phyloP scores from a whole-genome alignment of 192 early-diverging fungal genomes.

The Thoreauomyces humboldtii region DNA sequence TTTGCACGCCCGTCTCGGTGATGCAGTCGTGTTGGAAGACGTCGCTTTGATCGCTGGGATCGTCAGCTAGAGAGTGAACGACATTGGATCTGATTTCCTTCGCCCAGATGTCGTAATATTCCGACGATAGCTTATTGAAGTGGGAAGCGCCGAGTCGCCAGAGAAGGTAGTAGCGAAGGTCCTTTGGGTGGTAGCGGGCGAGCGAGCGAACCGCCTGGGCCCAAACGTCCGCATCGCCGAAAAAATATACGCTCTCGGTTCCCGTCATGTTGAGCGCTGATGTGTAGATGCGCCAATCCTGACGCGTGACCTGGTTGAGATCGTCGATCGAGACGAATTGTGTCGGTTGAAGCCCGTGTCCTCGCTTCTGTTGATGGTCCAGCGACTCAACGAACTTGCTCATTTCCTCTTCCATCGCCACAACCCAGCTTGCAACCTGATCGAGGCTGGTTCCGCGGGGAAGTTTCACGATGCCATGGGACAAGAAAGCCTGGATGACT shows the following conservation, averaged over 20 bases:
- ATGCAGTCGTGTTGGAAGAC: slow-evolving; percentile 37
- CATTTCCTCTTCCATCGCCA: slow-evolving; percentile 18
- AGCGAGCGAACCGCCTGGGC: slow-evolving; percentile 21
- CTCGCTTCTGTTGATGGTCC: slow-evolving; percentile 4
- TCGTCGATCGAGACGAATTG: slow-evolving; percentile 32
- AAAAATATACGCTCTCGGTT: slow-evolving; percentile 31
- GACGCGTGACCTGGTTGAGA: slow-evolving; percentile 22
- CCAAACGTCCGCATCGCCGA: slow-evolving; percentile 31
- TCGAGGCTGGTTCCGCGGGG: slow-evolving; percentile 9
- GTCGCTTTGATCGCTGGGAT: slow-evolving; percentile 9
- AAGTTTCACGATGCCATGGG: slow-evolving; percentile 8
- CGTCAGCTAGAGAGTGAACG: slow-evolving; percentile 5
- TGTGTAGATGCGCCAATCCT: slow-evolving; percentile 33
- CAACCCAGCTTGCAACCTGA: slow-evolving; percentile 23
- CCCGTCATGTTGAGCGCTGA: slow-evolving; percentile 23
- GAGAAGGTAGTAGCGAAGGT: slow-evolving; percentile 35
- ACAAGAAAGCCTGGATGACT: slow-evolving; percentile 25
- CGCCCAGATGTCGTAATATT: slow-evolving; percentile 37
- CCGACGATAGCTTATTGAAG: slow-evolving; percentile 38
- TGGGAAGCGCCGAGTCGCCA: slow-evolving; percentile 39
- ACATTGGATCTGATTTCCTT: slow-evolving; percentile 8
- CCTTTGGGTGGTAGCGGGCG: background rate
- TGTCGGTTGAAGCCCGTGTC: slow-evolving; percentile 1
- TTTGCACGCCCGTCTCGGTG: slow-evolving; percentile 32
- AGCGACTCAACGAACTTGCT: slow-evolving; percentile 26